Evolutionary conservation across 306 rosid species (phyloP).

Genomic region (Astragalus membranaceus): DNA sequence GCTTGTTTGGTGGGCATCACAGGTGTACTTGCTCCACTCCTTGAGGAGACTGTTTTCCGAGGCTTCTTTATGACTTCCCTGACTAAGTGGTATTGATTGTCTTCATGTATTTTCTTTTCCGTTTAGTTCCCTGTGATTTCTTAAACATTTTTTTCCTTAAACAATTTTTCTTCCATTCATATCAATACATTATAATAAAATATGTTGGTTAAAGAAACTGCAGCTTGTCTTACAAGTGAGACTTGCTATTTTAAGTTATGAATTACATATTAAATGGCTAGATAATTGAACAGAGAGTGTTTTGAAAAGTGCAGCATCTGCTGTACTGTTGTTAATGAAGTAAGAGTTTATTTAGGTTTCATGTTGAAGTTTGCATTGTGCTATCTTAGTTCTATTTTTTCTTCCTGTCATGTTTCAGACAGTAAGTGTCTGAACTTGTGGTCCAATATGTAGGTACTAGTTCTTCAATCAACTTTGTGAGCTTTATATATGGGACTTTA

Average conservation of each 20-base stretch:
- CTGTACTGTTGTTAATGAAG: neutral
- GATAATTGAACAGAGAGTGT: no score
- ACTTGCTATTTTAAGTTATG: no score
- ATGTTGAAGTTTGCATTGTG: neutral
- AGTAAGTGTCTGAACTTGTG: neutral
- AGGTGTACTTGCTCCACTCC: conserved; percentile 91
- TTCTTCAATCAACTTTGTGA: neutral
- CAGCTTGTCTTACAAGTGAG: no score
- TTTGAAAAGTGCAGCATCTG: neutral
- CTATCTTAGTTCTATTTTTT: neutral
- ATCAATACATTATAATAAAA: neutral
- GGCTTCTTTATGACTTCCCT: conserved; percentile 87
- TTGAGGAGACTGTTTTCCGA: conserved; percentile 88
- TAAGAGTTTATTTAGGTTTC: conserved; percentile 3
- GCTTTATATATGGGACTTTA: neutral
- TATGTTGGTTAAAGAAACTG: no score
- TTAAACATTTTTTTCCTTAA: neutral
- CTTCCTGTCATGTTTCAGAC: neutral
- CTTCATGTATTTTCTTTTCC: neutral
- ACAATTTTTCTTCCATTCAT: no score
- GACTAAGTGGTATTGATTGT: conserved; percentile 70
- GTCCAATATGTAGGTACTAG: neutral
- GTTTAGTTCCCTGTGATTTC: neutral
- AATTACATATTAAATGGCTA: no score
- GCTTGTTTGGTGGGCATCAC: conserved; percentile 84